Evolutionary conservation across 768 basidiomycete genomes (phyloP).

Genomic region (Leccinellum luteum): DNA sequence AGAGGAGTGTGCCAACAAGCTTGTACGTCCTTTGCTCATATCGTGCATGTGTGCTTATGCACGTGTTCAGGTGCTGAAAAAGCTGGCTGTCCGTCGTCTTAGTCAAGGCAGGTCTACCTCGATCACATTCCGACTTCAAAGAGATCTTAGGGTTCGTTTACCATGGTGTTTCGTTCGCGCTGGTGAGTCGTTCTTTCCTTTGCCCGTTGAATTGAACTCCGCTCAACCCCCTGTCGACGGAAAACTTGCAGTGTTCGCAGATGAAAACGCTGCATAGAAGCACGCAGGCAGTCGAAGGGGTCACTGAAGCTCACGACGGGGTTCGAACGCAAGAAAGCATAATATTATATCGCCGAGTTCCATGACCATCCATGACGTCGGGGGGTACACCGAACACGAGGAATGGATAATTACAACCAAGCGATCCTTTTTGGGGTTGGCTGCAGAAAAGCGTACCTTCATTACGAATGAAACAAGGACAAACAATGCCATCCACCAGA

Average conservation of each 20-base stretch:
- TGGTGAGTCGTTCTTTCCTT: conserved; percentile 30
- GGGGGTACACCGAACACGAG: conserved; percentile 8
- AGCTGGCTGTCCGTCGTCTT: conserved; percentile 35
- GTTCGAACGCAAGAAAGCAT: background rate
- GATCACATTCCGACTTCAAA: conserved; percentile 39
- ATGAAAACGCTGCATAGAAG: conserved; percentile 28
- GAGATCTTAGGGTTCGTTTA: conserved; percentile 41
- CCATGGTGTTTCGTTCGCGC: conserved; percentile 38
- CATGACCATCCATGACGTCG: conserved; percentile 8
- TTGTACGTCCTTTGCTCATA: conserved; percentile 36
- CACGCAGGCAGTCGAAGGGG: conserved; percentile 26
- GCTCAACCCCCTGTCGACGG: background rate
- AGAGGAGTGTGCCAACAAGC: conserved; percentile 54
- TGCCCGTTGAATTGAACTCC: background rate
- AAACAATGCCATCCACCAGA: no score
- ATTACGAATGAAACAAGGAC: no score
- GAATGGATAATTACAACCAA: background rate
- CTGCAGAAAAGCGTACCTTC: no score
- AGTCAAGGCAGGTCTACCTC: conserved; percentile 30
- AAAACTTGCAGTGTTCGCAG: conserved; percentile 23
- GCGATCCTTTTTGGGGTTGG: no score
- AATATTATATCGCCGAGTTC: no score
- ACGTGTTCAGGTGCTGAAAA: conserved; percentile 39
- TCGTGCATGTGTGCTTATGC: background rate
- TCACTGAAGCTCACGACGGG: conserved; percentile 24